Conservation (phyloP, 495 filamentous ascomycete genomes). For the Xylaria sp. region DNA sequence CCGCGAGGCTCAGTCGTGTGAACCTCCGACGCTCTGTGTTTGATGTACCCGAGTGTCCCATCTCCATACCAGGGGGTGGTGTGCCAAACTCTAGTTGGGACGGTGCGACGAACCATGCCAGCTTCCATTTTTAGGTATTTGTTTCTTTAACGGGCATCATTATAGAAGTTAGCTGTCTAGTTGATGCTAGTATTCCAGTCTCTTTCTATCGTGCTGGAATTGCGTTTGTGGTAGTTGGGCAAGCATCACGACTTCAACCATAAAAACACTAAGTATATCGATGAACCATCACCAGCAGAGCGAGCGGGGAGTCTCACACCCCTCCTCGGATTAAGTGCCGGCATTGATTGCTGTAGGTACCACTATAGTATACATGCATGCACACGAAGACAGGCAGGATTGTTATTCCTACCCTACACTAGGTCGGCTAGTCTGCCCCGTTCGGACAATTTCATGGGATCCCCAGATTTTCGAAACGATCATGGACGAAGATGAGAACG, state of each 20-base stretch:
- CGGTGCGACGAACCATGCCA: background rate
- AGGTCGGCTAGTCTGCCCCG: background rate
- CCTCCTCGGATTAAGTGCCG: background rate
- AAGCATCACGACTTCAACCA: background rate
- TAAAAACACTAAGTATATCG: background rate
- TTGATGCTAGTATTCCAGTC: background rate
- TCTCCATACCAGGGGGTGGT: conserved; percentile 10
- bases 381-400: background rate
- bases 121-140: background rate
- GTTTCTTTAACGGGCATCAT: background rate
- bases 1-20: conserved; percentile 26
- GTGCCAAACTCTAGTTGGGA: conserved; percentile 10
- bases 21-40: conserved; percentile 20
- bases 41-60: conserved; percentile 15
- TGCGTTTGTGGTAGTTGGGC: background rate
- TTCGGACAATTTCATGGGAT: conserved; percentile 12
- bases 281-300: background rate
- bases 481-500: background rate
- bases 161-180: background rate
- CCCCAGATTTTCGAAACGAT: conserved; percentile 25
- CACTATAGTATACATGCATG: too few relatives aligned
- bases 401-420: background rate
- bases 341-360: background rate
- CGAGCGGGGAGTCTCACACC: background rate
- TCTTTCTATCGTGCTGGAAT: background rate